Evolutionary conservation across 805 yeast genomes (phyloP).

Genomic region (Grigorovia humatica): DNA sequence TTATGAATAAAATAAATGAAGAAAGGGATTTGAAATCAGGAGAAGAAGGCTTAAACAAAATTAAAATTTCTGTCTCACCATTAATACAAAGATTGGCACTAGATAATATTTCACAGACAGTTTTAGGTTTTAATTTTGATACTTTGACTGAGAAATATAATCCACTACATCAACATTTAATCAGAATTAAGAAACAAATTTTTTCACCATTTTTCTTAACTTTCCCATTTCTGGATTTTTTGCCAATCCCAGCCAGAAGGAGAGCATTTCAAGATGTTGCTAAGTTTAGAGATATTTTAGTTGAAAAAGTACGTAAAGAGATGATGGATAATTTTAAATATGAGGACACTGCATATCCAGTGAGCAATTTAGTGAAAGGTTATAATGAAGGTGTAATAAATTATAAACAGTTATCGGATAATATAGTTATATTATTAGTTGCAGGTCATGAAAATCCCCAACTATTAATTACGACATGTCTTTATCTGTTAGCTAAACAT

Average conservation of each 20-base stretch:
- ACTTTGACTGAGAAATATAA: constrained; percentile 27
- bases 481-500: constrained; percentile 39
- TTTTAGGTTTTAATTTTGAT: constrained; percentile 40
- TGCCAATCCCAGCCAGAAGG: constrained; percentile 39
- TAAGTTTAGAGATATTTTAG: constrained; percentile 31
- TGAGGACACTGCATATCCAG: constrained; percentile 31
- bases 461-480: constrained; percentile 36
- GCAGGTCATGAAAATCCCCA: constrained; percentile 63
- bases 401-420: constrained; percentile 41
- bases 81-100: constrained; percentile 38
- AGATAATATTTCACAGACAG: constrained; percentile 40
- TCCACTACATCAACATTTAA: constrained; percentile 33
- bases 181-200: constrained; percentile 39
- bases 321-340: constrained; percentile 24
- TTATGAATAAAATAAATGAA: constrained; percentile 9
- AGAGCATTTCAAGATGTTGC: constrained; percentile 36
- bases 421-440: constrained; percentile 42
- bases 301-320: constrained; percentile 27
- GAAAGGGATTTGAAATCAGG: constrained; percentile 13
- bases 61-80: constrained; percentile 14
- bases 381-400: constrained; percentile 30
- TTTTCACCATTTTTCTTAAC: constrained; percentile 45
- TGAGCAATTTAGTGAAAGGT: constrained; percentile 34
- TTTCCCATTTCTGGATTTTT: constrained; percentile 43
- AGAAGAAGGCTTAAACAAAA: constrained; percentile 1